Percentiles rank a stretch among this genome's conserved stretches.
Evolutionary conservation across 1,139 yeast species (phyloP).

Genomic region (Sporopachydermia cereana): DNA sequence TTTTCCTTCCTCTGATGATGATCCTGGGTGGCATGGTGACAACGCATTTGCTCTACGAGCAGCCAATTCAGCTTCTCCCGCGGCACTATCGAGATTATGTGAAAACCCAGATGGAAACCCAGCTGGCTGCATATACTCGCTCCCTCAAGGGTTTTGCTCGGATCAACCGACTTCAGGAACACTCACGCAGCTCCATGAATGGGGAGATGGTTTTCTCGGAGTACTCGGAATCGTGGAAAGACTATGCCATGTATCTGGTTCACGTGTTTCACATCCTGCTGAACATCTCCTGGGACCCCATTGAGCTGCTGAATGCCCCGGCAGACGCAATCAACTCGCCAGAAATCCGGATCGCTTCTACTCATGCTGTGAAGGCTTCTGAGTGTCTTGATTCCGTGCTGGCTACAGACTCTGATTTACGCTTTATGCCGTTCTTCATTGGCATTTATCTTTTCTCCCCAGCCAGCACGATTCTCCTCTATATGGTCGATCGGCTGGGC

Average conservation of each 20-base stretch:
- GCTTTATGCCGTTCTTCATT: constrained; percentile 23
- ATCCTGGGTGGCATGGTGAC: constrained; percentile 16
- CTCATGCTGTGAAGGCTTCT: constrained; percentile 20
- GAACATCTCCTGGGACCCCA: constrained; percentile 16
- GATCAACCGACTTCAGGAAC: neutral
- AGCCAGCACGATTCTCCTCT: constrained; percentile 18
- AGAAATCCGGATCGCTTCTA: constrained; percentile 17
- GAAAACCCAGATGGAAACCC: constrained; percentile 4
- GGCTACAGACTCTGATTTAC: constrained; percentile 20
- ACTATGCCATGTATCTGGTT: constrained; percentile 14
- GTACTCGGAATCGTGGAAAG: constrained; percentile 12
- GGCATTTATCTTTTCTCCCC: constrained; percentile 21
- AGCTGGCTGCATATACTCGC: neutral
- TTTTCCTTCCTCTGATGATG: constrained; percentile 16
- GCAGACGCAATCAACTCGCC: constrained; percentile 16
- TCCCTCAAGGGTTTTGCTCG: constrained; percentile 1
- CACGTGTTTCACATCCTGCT: constrained; percentile 14
- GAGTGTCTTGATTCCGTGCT: constrained; percentile 18
- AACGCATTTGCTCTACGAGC: constrained; percentile 13
- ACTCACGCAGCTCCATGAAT: constrained; percentile 2
- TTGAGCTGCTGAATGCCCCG: constrained; percentile 13
- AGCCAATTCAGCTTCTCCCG: constrained; percentile 8
- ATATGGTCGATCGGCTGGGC: constrained; percentile 20
- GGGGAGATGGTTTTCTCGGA: constrained; percentile 5
- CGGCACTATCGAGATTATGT: constrained; percentile 2